Base-by-base conservation (phyloP, 345 rosid species). In the Clausena lansium region DNA sequence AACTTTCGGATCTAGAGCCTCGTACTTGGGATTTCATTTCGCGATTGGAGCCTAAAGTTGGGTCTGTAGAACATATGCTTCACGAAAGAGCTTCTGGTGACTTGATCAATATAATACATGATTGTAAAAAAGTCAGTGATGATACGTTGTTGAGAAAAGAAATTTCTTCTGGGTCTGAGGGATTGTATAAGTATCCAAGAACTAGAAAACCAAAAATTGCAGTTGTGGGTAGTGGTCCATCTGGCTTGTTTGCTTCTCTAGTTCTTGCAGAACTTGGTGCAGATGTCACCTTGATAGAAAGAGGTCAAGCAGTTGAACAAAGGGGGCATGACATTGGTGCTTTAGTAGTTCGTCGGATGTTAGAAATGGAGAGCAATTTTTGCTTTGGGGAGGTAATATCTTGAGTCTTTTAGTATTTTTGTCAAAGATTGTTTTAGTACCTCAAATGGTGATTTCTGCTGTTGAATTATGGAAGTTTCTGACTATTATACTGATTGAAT, bases 271-370 rank as follows among this genome's bases (percentile, higher is more conserved):
- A 96, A 86, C 89, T 96, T 71, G 99, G 98, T 78, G 99, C 93
- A 22, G 97, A 92, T 85, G 95, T 96, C 78, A 92, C 97, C 63
- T 84, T 93, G 81, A 84, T 96, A 19, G 99, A 96, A 82, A 91
- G 99, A 84, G 99, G 99, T 67, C 97, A 93, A 83, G 90, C 97
- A 2, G 97, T 96, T 78, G 99, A 93, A 83, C 90, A 85, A 68
- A 90, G 99, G 74, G 99, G 99, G 5, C 91, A 92, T 77, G 99
- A 96, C 83, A 92, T 96, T 85, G 99, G 97, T 2, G 94, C 98
- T 78, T 81, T 92, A 72, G 83, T 89, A 36, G 95, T 93, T 83
- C 97, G 97, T 19, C 89, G 85, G 65, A 86, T 91, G 72, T 85
- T 93, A 76, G 94, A 92, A 78, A 75, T 81, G 77, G 99, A 96